Evolutionary conservation across 164 flowering plant genomes (phyloP).

Genomic region (Berberis vulgaris): DNA sequence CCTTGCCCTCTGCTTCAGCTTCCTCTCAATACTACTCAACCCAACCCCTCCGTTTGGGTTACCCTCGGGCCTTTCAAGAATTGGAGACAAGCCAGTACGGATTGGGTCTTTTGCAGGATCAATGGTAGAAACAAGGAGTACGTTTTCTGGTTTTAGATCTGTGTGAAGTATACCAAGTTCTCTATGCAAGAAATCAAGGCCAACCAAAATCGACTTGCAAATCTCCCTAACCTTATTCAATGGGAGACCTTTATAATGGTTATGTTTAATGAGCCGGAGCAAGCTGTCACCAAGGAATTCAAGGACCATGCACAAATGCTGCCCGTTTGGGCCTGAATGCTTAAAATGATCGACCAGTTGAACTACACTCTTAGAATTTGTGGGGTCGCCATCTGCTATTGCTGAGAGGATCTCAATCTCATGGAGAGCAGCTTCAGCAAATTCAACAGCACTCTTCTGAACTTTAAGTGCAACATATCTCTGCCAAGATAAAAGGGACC

Average conservation of each 20-base stretch:
- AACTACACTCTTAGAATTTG: constrained; percentile 51
- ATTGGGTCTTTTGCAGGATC: constrained; percentile 83
- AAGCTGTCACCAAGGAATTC: constrained; percentile 92
- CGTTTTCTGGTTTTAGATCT: constrained; percentile 89
- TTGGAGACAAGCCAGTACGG: constrained; percentile 54
- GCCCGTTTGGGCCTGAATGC: constrained; percentile 93
- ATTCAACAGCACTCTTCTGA: constrained; percentile 85
- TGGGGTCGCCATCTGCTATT: constrained; percentile 60
- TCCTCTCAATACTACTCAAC: constrained; percentile 53
- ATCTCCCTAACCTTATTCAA: constrained; percentile 75
- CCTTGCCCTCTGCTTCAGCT: constrained; percentile 69
- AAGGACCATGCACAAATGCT: constrained; percentile 86
- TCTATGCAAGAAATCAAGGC: constrained; percentile 83
- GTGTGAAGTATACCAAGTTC: constrained; percentile 77
- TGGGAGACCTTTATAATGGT: constrained; percentile 59
- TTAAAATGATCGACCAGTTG: constrained; percentile 76
- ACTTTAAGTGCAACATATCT: constrained; percentile 86
- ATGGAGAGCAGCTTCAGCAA: constrained; percentile 81
- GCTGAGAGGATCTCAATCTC: constrained; percentile 81
- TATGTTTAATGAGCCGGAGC: constrained; percentile 58
- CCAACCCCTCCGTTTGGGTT: constrained; percentile 43
- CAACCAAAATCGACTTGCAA: constrained; percentile 65
- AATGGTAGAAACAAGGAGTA: constrained; percentile 72
- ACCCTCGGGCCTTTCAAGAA: constrained; percentile 83
- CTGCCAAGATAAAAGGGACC: constrained; percentile 25